Evolutionary conservation across 2,329 filamentous ascomycete species (phyloP), one percentile per base, ranked within the genome.

Genomic region (Ophiocordyceps unilateralis): DNA sequence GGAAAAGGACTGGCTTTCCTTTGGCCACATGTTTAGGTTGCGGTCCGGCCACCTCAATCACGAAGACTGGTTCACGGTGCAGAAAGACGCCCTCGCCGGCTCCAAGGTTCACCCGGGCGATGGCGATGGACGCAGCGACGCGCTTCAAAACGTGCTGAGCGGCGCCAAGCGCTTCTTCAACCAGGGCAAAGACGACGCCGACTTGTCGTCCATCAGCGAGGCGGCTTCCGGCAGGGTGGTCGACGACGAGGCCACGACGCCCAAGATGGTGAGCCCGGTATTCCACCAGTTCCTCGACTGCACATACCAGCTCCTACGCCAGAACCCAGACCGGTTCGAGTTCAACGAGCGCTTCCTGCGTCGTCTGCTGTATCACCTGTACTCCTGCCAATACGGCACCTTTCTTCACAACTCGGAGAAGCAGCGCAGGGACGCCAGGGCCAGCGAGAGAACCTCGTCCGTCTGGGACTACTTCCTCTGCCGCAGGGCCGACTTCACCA

Each of bases 281-380:
- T 98, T 98, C 61, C 91, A 98, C 54, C 91, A 98, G 56, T 98
- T 96, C 61, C 73, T 98, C 10, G 91, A 96, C 55, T 87, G 86
- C 32, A 86, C 85, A 1, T 96, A 91, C 57, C 91, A 98, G 58
- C 69, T 98, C 23, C 65, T 93, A 21, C 72, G 83, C 47, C 91
- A 96, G 57, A 70, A 89, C 53, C 87, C 87, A 1, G 83, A 77
- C 7, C 81, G 88, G 0, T 98, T 98, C 56, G 89, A 98, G 58
- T 98, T 87, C 62, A 96, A 93, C 51, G 91, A 96, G 58, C 78
- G 89, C 5, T 96, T 98, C 59, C 66, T 98, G 7, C 75, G 86
- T 22, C 78, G 91, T 19, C 67, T 98, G 3, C 69, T 96, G 2
- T 98, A 96, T 56, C 91, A 98, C 58, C 72, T 93, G 1, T 89